Evolutionary conservation across 176 grass and related monocot species (phyloP), one percentile per base, ranked within the genome.

Genomic region (Oryza officinalis): DNA sequence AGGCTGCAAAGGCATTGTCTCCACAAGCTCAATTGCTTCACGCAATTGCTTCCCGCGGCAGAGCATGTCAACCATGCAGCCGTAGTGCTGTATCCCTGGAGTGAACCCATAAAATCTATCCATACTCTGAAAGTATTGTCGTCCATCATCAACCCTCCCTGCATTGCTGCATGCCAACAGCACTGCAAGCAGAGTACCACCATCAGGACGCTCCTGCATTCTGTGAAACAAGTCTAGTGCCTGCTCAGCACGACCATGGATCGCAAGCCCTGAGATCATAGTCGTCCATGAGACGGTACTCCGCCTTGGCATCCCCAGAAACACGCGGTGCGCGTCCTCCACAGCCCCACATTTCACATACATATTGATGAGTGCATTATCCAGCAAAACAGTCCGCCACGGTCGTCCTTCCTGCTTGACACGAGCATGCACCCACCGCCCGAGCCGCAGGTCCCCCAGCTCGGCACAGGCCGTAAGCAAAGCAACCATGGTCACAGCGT

Each of bases 61-160:
- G 27, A 97, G 79, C 86, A 87, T 90, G 79, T 97, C 86, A 15
- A 92, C 81, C 76, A 94, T 91, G 81, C 94, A 97, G 20, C 91
- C 89, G 18, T 89, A 94, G 63, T 97, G 94, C 17, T 82, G 84
- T 74, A 91, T 87, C 43, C 72, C 84, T 28, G 86, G 92, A 32
- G 63, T 65, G 59, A 97, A 87, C 65, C 92, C 80, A 75, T 97
- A 88, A 75, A 77, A 63, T 32, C 27, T 63, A 31, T 76, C 74
- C 90, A 97, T 97, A 37, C 76, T 81, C 67, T 85, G 73, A 50
- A 97, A 97, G 88, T 91, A 92, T 10, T 33, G 15, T 64, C 5
- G 6, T 3, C 84, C 92, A 14, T 94, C 79, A 10, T 89, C 44
- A 54, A 94, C 54, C 81, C 26, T 88, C 10, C 88, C 90, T 13